Evolutionary conservation across 2,329 filamentous ascomycete species (phyloP).

Genomic region (Ophiostoma sp.): DNA sequence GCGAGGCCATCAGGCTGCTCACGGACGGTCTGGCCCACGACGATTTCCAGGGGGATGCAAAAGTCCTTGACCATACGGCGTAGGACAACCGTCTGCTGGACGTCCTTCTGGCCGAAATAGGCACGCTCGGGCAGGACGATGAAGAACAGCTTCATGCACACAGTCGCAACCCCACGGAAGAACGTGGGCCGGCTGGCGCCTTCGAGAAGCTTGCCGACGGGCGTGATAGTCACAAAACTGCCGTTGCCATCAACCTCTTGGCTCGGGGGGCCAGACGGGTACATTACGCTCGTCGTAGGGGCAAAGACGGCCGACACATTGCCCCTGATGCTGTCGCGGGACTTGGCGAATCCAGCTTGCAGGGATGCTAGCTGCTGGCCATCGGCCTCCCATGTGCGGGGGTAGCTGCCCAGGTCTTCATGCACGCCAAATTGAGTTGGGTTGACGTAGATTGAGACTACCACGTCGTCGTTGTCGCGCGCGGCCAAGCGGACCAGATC

Average conservation of each 20-base stretch:
- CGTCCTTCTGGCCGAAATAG: constrained; percentile 96
- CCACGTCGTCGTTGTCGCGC: constrained; percentile 74
- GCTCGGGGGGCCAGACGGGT: constrained; percentile 70
- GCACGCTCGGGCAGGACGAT: constrained; percentile 71
- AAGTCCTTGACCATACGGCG: constrained; percentile 84
- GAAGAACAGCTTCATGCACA: constrained; percentile 92
- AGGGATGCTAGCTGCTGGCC: constrained; percentile 59
- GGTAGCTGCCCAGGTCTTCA: constrained; percentile 86
- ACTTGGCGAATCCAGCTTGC: constrained; percentile 49
- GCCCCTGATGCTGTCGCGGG: neutral
- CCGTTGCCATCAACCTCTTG: constrained; percentile 71
- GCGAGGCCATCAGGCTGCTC: constrained; percentile 75
- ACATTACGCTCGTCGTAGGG: constrained; percentile 77
- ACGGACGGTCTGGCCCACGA: constrained; percentile 67
- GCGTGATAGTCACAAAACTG: constrained; percentile 87
- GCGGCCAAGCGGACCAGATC: constrained; percentile 81
- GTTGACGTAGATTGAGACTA: constrained; percentile 93
- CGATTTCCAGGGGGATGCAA: constrained; percentile 67
- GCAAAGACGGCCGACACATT: constrained; percentile 69
- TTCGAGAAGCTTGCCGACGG: constrained; percentile 74
- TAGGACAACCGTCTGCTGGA: constrained; percentile 92
- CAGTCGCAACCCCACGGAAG: constrained; percentile 91
- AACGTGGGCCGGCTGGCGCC: constrained; percentile 85
- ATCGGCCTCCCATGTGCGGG: constrained; percentile 81
- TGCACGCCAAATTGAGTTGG: constrained; percentile 88